These are phyloP conservation scores for Rhododendron griersonianum DNA, from an alignment of 148 eudicot genomes.

Conservation along the genomic window DNA sequence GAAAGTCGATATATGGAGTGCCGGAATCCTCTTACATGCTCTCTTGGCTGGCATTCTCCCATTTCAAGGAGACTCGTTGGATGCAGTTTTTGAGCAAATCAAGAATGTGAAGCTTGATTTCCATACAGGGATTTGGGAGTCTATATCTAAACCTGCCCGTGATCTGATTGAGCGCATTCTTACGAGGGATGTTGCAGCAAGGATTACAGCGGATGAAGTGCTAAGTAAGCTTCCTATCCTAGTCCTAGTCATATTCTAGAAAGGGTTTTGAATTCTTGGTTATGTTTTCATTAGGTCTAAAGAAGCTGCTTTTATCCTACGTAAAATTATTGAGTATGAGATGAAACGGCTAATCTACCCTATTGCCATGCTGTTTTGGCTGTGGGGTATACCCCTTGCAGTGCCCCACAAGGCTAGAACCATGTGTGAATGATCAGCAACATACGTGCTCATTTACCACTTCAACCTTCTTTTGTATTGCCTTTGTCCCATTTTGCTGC, in stretches of 20 bases:
- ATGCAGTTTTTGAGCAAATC: constrained; percentile 76
- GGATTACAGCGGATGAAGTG: constrained; percentile 81
- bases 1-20: constrained; percentile 96
- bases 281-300: background rate
- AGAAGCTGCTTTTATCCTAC: background rate
- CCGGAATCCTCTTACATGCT: constrained; percentile 86
- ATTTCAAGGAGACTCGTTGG: constrained; percentile 80
- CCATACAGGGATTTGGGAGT: constrained; percentile 68
- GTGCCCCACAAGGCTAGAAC: background rate
- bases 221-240: constrained; percentile 49
- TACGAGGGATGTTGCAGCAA: constrained; percentile 55
- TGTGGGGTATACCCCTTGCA: background rate
- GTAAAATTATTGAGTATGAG: background rate
- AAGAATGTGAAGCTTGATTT: constrained; percentile 70
- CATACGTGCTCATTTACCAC: background rate
- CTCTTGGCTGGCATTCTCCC: constrained; percentile 77
- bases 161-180: constrained; percentile 69
- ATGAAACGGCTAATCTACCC: background rate
- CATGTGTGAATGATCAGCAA: background rate
- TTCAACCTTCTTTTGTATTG: background rate
- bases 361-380: background rate
- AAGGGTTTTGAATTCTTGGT: background rate
- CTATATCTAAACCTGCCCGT: constrained; percentile 82
- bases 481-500: background rate
- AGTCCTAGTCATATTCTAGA: background rate